These are phyloP conservation scores for Grosmannia penicillata DNA, from an alignment of 2,329 filamentous ascomycete genomes.

Conservation along the genomic window DNA sequence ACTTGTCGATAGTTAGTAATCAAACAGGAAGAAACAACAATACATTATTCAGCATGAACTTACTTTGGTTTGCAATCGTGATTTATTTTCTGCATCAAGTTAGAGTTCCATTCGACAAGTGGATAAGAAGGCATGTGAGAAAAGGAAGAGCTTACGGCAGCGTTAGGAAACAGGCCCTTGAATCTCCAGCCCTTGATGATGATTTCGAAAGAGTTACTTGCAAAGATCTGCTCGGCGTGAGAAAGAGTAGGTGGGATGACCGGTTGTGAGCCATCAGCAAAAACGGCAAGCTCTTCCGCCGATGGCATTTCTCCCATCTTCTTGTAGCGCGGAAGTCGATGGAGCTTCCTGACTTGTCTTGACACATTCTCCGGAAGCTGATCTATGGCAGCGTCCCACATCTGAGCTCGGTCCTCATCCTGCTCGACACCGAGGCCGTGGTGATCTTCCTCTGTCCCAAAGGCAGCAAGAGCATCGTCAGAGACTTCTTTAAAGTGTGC, in stretches of 20 bases:
- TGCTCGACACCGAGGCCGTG: slow-evolving; percentile 7
- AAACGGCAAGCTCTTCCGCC: too few relatives aligned
- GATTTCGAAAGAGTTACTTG: slow-evolving; percentile 17
- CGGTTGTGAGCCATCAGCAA: background rate
- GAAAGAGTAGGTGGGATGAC: slow-evolving; percentile 5
- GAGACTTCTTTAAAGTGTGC: slow-evolving; percentile 1
- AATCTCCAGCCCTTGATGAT: slow-evolving; percentile 12
- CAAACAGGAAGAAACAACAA: background rate
- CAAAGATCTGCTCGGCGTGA: slow-evolving; percentile 20
- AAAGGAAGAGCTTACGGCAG: slow-evolving; percentile 9
- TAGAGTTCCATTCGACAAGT: background rate
- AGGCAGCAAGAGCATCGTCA: background rate
- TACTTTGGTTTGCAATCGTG: slow-evolving; percentile 15
- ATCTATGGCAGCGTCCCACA: slow-evolving; percentile 5
- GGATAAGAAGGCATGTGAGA: background rate
- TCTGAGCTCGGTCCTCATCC: background rate
- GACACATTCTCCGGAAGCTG: slow-evolving; percentile 2
- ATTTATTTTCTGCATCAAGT: slow-evolving; percentile 12
- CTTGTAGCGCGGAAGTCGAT: slow-evolving; percentile 3
- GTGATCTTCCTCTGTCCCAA: slow-evolving; percentile 2
- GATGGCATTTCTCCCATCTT: background rate
- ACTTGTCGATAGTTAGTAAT: slow-evolving; percentile 5
- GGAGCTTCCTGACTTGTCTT: background rate
- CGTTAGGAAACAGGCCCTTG: slow-evolving; percentile 10
- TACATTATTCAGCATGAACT: background rate